These are phyloP conservation scores for Sporothrix schenckii DNA, from an alignment of 2,329 filamentous ascomycete genomes.

Conservation along the genomic window DNA sequence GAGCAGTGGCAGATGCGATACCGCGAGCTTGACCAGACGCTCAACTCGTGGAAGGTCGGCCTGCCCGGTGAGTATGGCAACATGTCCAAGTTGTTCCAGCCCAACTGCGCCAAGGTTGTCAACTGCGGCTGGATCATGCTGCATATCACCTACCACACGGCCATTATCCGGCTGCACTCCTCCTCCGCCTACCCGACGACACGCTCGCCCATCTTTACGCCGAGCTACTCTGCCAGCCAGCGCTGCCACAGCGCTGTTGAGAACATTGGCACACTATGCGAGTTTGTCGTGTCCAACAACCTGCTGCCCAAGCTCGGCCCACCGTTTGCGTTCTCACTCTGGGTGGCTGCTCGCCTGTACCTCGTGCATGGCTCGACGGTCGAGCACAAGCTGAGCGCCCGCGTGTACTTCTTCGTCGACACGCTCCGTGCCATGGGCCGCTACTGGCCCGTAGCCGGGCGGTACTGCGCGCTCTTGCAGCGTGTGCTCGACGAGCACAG, in stretches of 20 bases:
- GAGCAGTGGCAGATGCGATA: conserved; percentile 89
- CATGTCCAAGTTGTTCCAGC: conserved; percentile 75
- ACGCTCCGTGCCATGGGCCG: conserved; percentile 78
- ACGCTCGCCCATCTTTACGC: conserved; percentile 83
- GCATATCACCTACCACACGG: conserved; percentile 86
- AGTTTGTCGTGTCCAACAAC: conserved; percentile 74
- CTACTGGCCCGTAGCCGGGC: conserved; percentile 82
- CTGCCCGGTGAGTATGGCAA: conserved; percentile 83
- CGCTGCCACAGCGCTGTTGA: conserved; percentile 81
- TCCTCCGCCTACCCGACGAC: conserved; percentile 92
- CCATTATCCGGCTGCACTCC: conserved; percentile 86
- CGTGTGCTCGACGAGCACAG: conserved; percentile 84
- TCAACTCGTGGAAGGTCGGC: conserved; percentile 81
- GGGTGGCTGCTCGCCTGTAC: conserved; percentile 84
- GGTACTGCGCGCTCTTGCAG: conserved; percentile 78
- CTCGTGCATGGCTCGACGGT: conserved; percentile 91
- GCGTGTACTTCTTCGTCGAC: conserved; percentile 80
- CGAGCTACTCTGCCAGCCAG: conserved; percentile 82
- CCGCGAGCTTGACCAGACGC: conserved; percentile 76
- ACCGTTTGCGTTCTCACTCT: conserved; percentile 88
- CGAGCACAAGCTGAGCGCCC: conserved; percentile 77
- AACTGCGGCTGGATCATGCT: conserved; percentile 90
- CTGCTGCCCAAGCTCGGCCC: conserved; percentile 81
- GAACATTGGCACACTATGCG: conserved; percentile 75
- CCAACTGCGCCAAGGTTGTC: conserved; percentile 67